These are phyloP conservation scores for Botrytis galanthina DNA, from an alignment of 2,329 filamentous ascomycete genomes.

Conservation along the genomic window DNA sequence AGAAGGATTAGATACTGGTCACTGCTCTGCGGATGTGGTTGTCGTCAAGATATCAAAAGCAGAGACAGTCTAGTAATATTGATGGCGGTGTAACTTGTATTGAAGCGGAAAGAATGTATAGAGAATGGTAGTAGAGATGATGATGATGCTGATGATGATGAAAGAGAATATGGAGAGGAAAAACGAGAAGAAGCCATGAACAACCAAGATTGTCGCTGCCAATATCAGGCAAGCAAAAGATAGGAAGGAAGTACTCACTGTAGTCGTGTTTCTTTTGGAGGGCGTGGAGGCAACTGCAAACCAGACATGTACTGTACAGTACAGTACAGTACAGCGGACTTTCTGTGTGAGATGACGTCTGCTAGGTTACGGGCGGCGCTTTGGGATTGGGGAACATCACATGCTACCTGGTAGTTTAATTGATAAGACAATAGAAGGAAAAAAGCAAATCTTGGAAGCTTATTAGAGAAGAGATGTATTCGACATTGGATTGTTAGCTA, in stretches of 20 bases:
- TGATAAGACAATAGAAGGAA: background rate
- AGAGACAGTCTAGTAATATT: conserved; percentile 16
- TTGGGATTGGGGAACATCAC: conserved; percentile 7
- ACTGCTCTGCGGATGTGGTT: conserved; percentile 25
- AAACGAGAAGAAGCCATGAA: conserved; percentile 13
- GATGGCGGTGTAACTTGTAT: conserved; percentile 10
- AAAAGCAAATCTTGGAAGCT: background rate
- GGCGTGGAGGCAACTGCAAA: conserved; percentile 24
- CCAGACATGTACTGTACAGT: conserved; percentile 1
- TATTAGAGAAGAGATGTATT: background rate
- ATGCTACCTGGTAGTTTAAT: background rate
- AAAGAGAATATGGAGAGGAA: background rate
- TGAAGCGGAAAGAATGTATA: conserved; percentile 15
- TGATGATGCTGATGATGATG: background rate
- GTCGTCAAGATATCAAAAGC: conserved; percentile 10
- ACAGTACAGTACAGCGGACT: conserved; percentile 5
- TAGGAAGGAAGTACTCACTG: conserved; percentile 17
- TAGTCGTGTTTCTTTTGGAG: conserved; percentile 8
- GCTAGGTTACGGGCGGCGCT: conserved; percentile 16
- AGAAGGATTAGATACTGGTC: conserved; percentile 20
- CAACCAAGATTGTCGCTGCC: conserved; percentile 20
- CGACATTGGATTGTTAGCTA: background rate
- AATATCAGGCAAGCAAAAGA: conserved; percentile 3
- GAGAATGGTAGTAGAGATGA: conserved; percentile 11
- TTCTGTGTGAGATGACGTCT: conserved; percentile 18